A percentile compares a stretch with the other conserved stretches of the same genome.
Conservation (phyloP, 2,329 filamentous ascomycete species). For the Coniella vitis region DNA sequence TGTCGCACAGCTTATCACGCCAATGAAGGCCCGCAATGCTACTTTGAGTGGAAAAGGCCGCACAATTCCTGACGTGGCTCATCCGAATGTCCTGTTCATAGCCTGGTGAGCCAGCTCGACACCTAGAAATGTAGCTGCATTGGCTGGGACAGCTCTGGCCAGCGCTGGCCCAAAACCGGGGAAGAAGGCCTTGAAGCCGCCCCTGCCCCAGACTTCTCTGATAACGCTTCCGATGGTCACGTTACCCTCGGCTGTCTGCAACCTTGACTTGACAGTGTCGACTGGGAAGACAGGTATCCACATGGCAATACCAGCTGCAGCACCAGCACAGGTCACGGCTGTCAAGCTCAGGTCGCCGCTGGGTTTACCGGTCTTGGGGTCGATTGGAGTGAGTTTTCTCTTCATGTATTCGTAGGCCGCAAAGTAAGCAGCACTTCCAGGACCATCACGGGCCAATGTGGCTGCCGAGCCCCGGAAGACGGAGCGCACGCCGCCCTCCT, state of each 20-base stretch:
- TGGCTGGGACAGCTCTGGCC: slow-evolving; percentile 87
- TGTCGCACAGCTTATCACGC: too few species aligned
- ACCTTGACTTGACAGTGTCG: slow-evolving; percentile 88
- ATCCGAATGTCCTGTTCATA: slow-evolving; percentile 69
- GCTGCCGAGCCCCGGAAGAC: slow-evolving; percentile 89
- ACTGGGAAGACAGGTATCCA: slow-evolving; percentile 98
- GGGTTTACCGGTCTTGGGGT: slow-evolving; percentile 64
- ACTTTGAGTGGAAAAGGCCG: too few species aligned
- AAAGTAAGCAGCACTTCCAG: slow-evolving; percentile 91
- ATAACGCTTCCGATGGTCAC: slow-evolving; percentile 76
- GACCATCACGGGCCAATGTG: slow-evolving; percentile 88
- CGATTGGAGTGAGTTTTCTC: slow-evolving; percentile 74
- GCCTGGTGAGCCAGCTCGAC: slow-evolving; percentile 78
- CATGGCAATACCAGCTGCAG: slow-evolving; percentile 91
- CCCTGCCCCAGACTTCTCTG: slow-evolving; percentile 71
- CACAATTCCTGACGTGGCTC: too few species aligned
- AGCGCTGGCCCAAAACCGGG: slow-evolving; percentile 91
- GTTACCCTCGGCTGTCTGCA: slow-evolving; percentile 86
- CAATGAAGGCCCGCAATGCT: not conserved
- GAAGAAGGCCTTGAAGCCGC: slow-evolving; percentile 90
- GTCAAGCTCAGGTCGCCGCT: slow-evolving; percentile 71
- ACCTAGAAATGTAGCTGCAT: slow-evolving; percentile 88
- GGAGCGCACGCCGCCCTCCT: slow-evolving; percentile 79
- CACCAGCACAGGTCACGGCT: slow-evolving; percentile 81
- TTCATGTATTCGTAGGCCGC: slow-evolving; percentile 97